Evolutionary conservation across 345 rosid genomes (phyloP).

Genomic region (Erucastrum elatum): DNA sequence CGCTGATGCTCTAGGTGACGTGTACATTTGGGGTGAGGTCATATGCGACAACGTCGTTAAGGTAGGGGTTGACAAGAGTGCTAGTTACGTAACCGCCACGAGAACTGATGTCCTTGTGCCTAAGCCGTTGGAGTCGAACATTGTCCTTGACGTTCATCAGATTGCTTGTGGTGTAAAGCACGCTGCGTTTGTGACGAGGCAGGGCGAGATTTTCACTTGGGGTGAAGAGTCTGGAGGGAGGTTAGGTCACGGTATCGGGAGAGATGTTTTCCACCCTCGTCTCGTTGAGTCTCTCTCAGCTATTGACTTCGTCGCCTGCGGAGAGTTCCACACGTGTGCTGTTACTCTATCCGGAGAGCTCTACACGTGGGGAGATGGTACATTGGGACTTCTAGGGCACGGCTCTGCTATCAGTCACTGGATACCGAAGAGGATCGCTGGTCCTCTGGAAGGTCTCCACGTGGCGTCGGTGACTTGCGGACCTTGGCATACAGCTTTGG

Average conservation of each 20-base stretch:
- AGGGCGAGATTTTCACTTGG: slow-evolving; percentile 97
- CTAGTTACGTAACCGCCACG: slow-evolving; percentile 53
- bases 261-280: slow-evolving; percentile 73
- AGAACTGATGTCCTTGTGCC: slow-evolving; percentile 86
- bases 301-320: slow-evolving; percentile 84
- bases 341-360: slow-evolving; percentile 88
- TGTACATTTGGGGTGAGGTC: slow-evolving; percentile 96
- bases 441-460: slow-evolving; percentile 92
- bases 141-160: slow-evolving; percentile 88
- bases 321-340: slow-evolving; percentile 96
- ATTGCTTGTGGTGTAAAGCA: slow-evolving; percentile 92
- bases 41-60: slow-evolving; percentile 73
- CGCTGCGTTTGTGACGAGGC: slow-evolving; percentile 85
- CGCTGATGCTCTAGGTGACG: slow-evolving; percentile 93
- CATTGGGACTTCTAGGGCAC: slow-evolving; percentile 92
- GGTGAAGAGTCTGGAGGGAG: slow-evolving; percentile 98
- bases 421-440: slow-evolving; percentile 93
- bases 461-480: slow-evolving; percentile 86
- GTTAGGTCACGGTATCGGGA: slow-evolving; percentile 89
- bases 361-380: slow-evolving; percentile 96
- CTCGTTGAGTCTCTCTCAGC: slow-evolving; percentile 73
- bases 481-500: slow-evolving; percentile 93
- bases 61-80: slow-evolving; percentile 69
- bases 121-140: slow-evolving; percentile 80
- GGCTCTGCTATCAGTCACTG: slow-evolving; percentile 90